Conservation (phyloP, 2,329 filamentous ascomycete genomes). For the Penicillium janthinellum region DNA sequence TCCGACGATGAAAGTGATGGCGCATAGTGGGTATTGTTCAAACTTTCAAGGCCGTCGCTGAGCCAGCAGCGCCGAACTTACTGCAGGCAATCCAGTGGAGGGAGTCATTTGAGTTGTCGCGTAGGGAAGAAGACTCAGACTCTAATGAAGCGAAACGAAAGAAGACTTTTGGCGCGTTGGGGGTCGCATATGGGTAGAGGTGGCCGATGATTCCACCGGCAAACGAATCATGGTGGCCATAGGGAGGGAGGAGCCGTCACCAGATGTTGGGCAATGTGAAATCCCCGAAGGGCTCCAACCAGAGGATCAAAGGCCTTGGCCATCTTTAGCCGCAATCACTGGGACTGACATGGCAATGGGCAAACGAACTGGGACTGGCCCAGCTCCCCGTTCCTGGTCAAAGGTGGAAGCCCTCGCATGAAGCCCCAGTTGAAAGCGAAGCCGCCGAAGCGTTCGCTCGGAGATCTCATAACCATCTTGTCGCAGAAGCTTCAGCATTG, state of each 20-base stretch:
- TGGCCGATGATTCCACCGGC: background rate
- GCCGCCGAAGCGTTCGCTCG: slow-evolving; percentile 26
- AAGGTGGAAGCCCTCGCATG: slow-evolving; percentile 20
- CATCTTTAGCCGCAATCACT: slow-evolving; percentile 10
- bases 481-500: slow-evolving; percentile 27
- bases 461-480: slow-evolving; percentile 30
- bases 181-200: slow-evolving; percentile 12
- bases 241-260: slow-evolving; percentile 1
- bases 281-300: background rate
- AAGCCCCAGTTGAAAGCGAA: slow-evolving; percentile 29
- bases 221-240: background rate
- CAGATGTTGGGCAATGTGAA: slow-evolving; percentile 1
- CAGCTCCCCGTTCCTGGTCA: slow-evolving; percentile 14
- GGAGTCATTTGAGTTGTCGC: slow-evolving; percentile 15
- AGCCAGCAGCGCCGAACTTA: slow-evolving; percentile 12
- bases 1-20: background rate
- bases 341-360: slow-evolving; percentile 5
- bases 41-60: background rate
- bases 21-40: background rate
- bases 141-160: background rate
- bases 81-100: slow-evolving; percentile 2
- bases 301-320: slow-evolving; percentile 7
- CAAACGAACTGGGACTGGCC: slow-evolving; percentile 1
- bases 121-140: slow-evolving; percentile 7
- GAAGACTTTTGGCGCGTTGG: background rate